Percentiles rank a stretch among this genome's conserved stretches.
Conservation (phyloP, 1,284 basidiomycete species). For the Trametes polyzona region DNA sequence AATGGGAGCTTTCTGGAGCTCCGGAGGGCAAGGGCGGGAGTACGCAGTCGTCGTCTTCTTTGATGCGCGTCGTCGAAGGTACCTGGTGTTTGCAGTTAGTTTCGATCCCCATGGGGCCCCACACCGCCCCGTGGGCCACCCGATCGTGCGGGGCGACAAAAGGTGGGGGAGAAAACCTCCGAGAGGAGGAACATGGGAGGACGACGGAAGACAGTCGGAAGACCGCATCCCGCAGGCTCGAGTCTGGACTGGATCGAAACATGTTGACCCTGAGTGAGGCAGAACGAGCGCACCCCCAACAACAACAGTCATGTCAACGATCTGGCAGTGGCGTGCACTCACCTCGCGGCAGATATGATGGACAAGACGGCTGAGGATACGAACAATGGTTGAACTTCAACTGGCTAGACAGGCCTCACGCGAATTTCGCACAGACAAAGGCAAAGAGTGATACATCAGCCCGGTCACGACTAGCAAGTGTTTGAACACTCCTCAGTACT, state of each 20-base stretch:
- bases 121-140: conserved; percentile 4
- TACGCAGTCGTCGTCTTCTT: background rate
- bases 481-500: too few species aligned
- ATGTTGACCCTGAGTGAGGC: background rate
- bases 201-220: conserved; percentile 6
- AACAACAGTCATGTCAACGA: background rate
- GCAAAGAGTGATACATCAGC: too few species aligned
- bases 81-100: background rate
- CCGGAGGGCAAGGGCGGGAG: background rate
- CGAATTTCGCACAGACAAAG: too few species aligned
- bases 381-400: too few species aligned
- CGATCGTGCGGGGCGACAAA: background rate
- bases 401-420: too few species aligned
- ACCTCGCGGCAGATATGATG: background rate
- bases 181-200: background rate
- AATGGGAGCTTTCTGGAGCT: background rate
- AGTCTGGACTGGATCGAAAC: background rate
- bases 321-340: background rate
- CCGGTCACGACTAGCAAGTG: too few species aligned
- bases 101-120: conserved; percentile 19
- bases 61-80: conserved; percentile 2
- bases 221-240: background rate
- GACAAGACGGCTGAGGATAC: too few species aligned
- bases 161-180: background rate
- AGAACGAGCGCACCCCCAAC: background rate